A percentile compares a stretch with the other conserved stretches of the same genome.
Evolutionary conservation across 345 rosid genomes (phyloP).

Genomic region (Viola odorata): DNA sequence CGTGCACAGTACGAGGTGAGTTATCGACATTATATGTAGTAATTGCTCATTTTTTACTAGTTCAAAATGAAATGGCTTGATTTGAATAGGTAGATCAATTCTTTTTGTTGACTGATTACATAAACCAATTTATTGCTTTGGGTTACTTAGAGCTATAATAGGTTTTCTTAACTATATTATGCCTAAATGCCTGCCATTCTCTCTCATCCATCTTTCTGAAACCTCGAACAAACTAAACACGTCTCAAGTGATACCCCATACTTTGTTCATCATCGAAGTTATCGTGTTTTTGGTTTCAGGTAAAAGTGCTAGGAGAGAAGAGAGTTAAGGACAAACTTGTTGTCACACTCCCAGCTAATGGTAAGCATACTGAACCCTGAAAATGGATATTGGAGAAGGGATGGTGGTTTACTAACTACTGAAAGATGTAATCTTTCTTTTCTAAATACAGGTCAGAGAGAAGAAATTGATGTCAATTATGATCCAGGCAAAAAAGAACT

Average conservation of each 20-base stretch:
- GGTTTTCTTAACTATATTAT: neutral
- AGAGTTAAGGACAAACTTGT: constrained; percentile 53
- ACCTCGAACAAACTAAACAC: too few species aligned
- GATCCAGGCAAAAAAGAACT: constrained; percentile 33
- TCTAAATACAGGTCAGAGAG: constrained; percentile 56
- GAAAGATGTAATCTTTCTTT: too few species aligned
- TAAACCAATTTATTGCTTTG: neutral
- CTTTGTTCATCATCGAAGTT: too few species aligned
- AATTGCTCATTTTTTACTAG: neutral
- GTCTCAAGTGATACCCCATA: too few species aligned
- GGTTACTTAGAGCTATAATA: neutral
- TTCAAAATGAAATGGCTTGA: neutral
- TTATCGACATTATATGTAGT: neutral
- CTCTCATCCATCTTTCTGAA: too few species aligned
- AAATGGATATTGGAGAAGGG: neutral
- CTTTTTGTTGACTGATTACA: neutral
- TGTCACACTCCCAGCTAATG: constrained; percentile 67
- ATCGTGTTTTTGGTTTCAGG: too few species aligned
- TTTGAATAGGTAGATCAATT: too few species aligned
- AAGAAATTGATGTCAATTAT: constrained; percentile 49
- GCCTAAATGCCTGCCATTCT: too few species aligned
- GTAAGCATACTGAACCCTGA: constrained; percentile 34
- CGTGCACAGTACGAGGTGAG: constrained; percentile 58
- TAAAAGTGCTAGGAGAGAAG: constrained; percentile 37
- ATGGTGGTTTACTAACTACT: too few species aligned